A percentile compares a stretch with the other conserved stretches of the same genome.
phyloP scores from a whole-genome alignment of 768 basidiomycete genomes.

The Phallus indusiatus region DNA sequence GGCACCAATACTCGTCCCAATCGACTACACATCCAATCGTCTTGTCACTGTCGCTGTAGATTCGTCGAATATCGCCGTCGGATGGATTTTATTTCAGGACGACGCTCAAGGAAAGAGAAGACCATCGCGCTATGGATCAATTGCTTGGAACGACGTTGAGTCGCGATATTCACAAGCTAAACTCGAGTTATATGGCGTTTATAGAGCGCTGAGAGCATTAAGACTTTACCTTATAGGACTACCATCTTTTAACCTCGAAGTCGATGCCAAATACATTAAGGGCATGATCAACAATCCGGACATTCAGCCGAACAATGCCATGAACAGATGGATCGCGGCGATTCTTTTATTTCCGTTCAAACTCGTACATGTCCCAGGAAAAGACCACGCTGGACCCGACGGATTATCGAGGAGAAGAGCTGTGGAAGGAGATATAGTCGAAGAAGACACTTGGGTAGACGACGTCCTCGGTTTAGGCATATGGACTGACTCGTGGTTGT shows the following conservation, averaged over 20 bases:
- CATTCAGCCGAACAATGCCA: neutral
- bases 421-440: slow-evolving; percentile 1
- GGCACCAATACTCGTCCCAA: slow-evolving; percentile 9
- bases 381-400: slow-evolving; percentile 20
- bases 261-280: slow-evolving; percentile 19
- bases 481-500: slow-evolving; percentile 2
- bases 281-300: slow-evolving; percentile 22
- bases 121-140: slow-evolving; percentile 10
- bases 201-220: slow-evolving; percentile 5
- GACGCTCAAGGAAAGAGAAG: neutral
- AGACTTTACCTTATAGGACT: slow-evolving; percentile 21
- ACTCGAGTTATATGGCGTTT: slow-evolving; percentile 8
- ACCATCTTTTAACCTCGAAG: slow-evolving; percentile 11
- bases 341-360: neutral
- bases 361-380: slow-evolving; percentile 20
- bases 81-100: slow-evolving; percentile 9
- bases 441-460: neutral
- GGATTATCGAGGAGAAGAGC: neutral
- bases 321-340: slow-evolving; percentile 1
- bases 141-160: slow-evolving; percentile 9
- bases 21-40: slow-evolving; percentile 12
- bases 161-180: slow-evolving; percentile 12
- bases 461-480: neutral
- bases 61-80: slow-evolving; percentile 12
- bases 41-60: slow-evolving; percentile 17